Base-by-base conservation (phyloP, 31 red algal species). In the Endocladia muricata region DNA sequence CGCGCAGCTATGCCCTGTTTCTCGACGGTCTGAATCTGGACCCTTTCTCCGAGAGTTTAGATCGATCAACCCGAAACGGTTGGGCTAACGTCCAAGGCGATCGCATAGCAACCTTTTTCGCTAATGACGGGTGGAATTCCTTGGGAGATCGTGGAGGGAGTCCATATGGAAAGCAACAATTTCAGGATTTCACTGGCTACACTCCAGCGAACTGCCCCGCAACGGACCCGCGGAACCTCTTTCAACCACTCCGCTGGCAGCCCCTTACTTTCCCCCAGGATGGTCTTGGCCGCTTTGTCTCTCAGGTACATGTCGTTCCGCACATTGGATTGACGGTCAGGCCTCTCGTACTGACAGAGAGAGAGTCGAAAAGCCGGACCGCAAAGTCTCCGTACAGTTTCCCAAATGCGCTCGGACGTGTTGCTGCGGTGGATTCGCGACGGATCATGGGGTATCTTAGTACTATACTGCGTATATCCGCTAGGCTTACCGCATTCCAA, bases 51-150 rank as follows among this genome's bases (percentile, higher is more conserved):
- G 57, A 26, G 21, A 55, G 60, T 0, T 56, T 59, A 5, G 58
- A 84, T 68, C 55, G 17, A 0, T 17, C 5, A 34, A 75, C 58
- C 17, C 30, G 39, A 9, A 66, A 26, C 31, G 81, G 81, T 15
- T 74, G 68, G 69, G 3, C 81, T 1, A 75, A 74, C 56, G 31
- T 25, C 25, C 35, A 56, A 5, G 70, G 31, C 55, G 32, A 6
- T 23, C 32, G 31, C 3, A 22, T 84, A n/a, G 7, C 44, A 2
- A 13, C 25, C 15, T 84, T 42, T 48, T 65, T 84, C 15, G 38
- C 4, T 7, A 51, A 4, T 1, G 81, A 84, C 33, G 81, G 81
- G 11, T 84, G 81, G 81, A 84, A 84, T 36, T 67, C 59, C 30
- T 49, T 30, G 2, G 81, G 81, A 2, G 67, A 75, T 34, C 13